Conservation (phyloP, 2,329 filamentous ascomycete genomes). For the Helicocarpus griseus region DNA sequence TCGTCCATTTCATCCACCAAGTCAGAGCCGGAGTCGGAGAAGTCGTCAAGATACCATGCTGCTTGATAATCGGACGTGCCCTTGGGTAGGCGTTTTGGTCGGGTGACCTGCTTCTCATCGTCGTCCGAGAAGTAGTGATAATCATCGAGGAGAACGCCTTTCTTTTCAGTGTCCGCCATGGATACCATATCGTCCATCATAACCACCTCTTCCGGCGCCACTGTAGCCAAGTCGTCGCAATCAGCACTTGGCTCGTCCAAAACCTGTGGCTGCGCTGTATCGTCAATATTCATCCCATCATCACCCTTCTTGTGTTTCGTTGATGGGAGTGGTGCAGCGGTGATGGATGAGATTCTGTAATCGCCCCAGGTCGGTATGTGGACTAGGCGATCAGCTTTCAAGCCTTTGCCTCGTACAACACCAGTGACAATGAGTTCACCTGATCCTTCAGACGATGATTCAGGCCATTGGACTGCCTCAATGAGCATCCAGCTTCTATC, state of each 20-base stretch:
- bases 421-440: slow-evolving; percentile 68
- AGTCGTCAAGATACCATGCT: slow-evolving; percentile 80
- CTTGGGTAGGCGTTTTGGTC: slow-evolving; percentile 69
- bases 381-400: slow-evolving; percentile 83
- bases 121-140: slow-evolving; percentile 98
- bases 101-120: slow-evolving; percentile 55
- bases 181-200: slow-evolving; percentile 59
- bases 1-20: slow-evolving; percentile 63
- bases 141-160: slow-evolving; percentile 87
- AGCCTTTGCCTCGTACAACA: slow-evolving; percentile 69
- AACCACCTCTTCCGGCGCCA: slow-evolving; percentile 75
- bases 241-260: slow-evolving; percentile 67
- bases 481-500: slow-evolving; percentile 92
- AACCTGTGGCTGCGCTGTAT: slow-evolving; percentile 39
- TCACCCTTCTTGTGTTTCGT: slow-evolving; percentile 46
- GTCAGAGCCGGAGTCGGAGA: slow-evolving; percentile 79
- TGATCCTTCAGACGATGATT: slow-evolving; percentile 35
- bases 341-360: slow-evolving; percentile 85
- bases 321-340: slow-evolving; percentile 58
- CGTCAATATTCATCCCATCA: slow-evolving; percentile 60
- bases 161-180: slow-evolving; percentile 50
- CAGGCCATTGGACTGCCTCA: slow-evolving; percentile 67
- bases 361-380: slow-evolving; percentile 91
- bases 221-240: slow-evolving; percentile 68
- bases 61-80: slow-evolving; percentile 92